A percentile compares a stretch with the other conserved stretches of the same genome.
These are phyloP conservation scores for Moringa oleifera DNA, from an alignment of 345 rosid species.

Conservation along the genomic window DNA sequence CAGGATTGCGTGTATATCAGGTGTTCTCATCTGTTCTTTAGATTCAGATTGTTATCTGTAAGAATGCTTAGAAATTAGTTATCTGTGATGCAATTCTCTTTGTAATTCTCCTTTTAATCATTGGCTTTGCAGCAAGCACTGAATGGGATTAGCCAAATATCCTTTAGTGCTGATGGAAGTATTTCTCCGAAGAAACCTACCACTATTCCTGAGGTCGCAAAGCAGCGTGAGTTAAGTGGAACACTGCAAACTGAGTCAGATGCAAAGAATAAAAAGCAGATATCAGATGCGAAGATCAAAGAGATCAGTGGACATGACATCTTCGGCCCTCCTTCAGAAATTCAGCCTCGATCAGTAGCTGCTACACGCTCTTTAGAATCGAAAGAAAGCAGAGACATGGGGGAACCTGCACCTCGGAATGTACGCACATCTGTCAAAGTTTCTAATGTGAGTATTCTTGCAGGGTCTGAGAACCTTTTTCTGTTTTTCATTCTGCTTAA, in stretches of 20 bases:
- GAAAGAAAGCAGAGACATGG: constrained; percentile 54
- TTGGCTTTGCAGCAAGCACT: constrained; percentile 52
- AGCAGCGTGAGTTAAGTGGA: constrained; percentile 81
- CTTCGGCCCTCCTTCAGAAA: constrained; percentile 72
- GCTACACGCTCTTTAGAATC: constrained; percentile 45
- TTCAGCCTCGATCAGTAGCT: constrained; percentile 58
- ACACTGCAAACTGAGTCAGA: constrained; percentile 56
- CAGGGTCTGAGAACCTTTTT: neutral
- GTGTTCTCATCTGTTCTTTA: constrained; percentile 25
- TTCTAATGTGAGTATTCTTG: constrained; percentile 49
- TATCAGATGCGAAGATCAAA: constrained; percentile 71
- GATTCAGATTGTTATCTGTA: neutral
- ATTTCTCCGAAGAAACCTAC: constrained; percentile 73
- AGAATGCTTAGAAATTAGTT: neutral
- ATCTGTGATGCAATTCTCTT: neutral
- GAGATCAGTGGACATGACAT: constrained; percentile 89
- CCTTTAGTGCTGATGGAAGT: constrained; percentile 63
- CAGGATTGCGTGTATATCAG: constrained; percentile 67
- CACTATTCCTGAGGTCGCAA: constrained; percentile 71
- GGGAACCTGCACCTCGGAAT: constrained; percentile 61
- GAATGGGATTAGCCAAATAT: constrained; percentile 77
- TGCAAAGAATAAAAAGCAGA: constrained; percentile 54
- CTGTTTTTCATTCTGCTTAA: neutral
- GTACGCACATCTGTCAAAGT: constrained; percentile 70
- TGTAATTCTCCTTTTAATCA: constrained; percentile 7